Base-by-base conservation (phyloP, 805 yeast genomes). In the Saccharomycopsis sp. region DNA sequence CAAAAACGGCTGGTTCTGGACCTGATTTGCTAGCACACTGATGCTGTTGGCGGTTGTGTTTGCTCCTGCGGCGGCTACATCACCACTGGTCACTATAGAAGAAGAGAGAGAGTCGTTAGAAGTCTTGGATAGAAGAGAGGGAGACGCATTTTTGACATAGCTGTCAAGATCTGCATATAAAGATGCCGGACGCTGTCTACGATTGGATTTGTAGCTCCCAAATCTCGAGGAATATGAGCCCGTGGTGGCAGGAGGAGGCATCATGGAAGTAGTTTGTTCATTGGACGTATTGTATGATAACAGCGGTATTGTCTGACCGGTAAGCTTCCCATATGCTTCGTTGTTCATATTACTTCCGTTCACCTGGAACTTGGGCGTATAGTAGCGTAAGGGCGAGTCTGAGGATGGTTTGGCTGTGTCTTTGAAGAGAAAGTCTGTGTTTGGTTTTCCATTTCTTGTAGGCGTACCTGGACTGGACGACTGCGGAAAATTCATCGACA, bases 1-100 rank as follows among this genome's bases (percentile, higher is more conserved):
- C 29, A 47, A 44, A 29, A 25, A 20, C 24, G 49, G 51, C n/a
- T 19, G 34, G 35, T 35, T 51, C 29, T 22, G 57, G 1, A 66
- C 69, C 1, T 74, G 76, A 49, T 19, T 49, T 3, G 52, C 52
- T 23, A 49, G n/a, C 7, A 12, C 23, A 19, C n/a, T 19, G 5
- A 49, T 49, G 5, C 29, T n/a, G 24, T 19, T 22, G 8, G 23
- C 23, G 22, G 3, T 44, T 17, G 50, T 44, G 20, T 17, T 17
- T 3, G 42, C 55, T 12, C 8, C 19, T n/a, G 15, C 47, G n/a
- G 47, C n/a, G n/a, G 41, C 42, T 12, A 7, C 20, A 19, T n/a
- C 23, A 3, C 3, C 34, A 9, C 17, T 20, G 15, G 38, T 20
- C 12, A 14, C 25, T 35, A 34, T 34, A 29, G 51, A 47, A 15